Percentiles rank a stretch among this genome's conserved stretches.
Conservation (phyloP, 202 grass and related monocot genomes). For the Cymbopogon flexuosus region DNA sequence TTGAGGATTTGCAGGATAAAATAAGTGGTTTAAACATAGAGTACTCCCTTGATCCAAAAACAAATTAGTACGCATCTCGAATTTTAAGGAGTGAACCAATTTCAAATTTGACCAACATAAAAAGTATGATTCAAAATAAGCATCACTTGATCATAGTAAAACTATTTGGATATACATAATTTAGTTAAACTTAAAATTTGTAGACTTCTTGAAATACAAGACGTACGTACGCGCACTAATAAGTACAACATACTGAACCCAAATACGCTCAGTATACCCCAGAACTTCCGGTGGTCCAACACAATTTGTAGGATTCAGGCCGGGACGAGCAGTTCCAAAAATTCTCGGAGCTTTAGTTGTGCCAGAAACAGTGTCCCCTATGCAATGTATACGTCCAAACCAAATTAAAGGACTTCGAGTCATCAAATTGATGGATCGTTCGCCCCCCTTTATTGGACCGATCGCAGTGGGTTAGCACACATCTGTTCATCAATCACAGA, state of each 20-base stretch:
- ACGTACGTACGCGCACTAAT: background rate
- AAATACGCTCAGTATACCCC: background rate
- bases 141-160: too few relatives aligned
- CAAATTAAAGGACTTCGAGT: background rate
- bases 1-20: background rate
- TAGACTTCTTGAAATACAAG: background rate
- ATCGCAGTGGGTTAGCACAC: background rate
- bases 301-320: background rate
- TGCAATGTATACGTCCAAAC: background rate
- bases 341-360: background rate
- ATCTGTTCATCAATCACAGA: background rate
- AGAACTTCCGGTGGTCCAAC: background rate
- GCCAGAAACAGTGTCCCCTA: background rate
- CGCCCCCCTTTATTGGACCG: background rate
- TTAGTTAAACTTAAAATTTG: too few relatives aligned
- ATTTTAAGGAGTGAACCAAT: background rate
- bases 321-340: background rate
- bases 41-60: rapidly evolving
- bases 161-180: too few relatives aligned
- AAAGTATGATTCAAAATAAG: too few relatives aligned
- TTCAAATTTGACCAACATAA: background rate
- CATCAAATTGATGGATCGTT: slow-evolving; percentile 8
- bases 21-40: background rate
- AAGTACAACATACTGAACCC: background rate
- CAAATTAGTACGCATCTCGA: background rate